phyloP scores from a whole-genome alignment of 208 protist genomes.

The Giardia muris region DNA sequence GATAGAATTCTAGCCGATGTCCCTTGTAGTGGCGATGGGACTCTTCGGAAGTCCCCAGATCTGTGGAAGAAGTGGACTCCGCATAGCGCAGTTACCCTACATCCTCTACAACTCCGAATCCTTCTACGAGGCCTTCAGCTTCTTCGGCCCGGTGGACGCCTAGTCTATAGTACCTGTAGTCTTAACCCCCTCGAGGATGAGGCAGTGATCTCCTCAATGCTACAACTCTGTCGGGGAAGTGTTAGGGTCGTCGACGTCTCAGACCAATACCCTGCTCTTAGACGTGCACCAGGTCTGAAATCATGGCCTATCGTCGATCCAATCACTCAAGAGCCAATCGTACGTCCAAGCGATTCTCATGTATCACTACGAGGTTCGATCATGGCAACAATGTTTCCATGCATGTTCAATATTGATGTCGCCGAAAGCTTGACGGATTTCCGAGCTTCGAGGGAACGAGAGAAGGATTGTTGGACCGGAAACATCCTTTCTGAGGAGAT shows the following conservation, averaged over 20 bases:
- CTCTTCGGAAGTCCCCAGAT: slow-evolving; percentile 83
- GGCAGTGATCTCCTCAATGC: slow-evolving; percentile 58
- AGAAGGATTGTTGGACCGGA: too few relatives aligned
- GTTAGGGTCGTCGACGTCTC: not conserved
- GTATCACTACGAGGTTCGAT: not conserved
- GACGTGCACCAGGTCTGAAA: not conserved
- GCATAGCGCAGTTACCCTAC: slow-evolving; percentile 63
- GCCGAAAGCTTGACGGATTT: not conserved
- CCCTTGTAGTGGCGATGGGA: slow-evolving; percentile 88
- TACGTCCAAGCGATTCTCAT: not conserved
- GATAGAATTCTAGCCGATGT: slow-evolving; percentile 82
- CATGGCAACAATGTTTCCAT: not conserved
- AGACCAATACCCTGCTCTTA: not conserved
- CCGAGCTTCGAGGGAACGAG: not conserved
- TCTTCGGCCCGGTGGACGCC: slow-evolving; percentile 66
- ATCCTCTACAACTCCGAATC: slow-evolving; percentile 78
- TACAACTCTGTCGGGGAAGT: not conserved
- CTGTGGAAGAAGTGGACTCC: slow-evolving; percentile 72
- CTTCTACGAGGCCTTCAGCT: slow-evolving; percentile 85
- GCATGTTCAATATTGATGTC: not conserved
- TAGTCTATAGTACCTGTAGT: slow-evolving; percentile 96
- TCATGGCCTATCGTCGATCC: not conserved
- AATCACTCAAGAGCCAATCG: not conserved
- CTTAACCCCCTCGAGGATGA: slow-evolving; percentile 92
- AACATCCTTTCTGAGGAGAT: not conserved